A percentile compares a stretch with the other conserved stretches of the same genome.
Conservation (phyloP, 179 eudicot species). For the Beta macrorhiza region DNA sequence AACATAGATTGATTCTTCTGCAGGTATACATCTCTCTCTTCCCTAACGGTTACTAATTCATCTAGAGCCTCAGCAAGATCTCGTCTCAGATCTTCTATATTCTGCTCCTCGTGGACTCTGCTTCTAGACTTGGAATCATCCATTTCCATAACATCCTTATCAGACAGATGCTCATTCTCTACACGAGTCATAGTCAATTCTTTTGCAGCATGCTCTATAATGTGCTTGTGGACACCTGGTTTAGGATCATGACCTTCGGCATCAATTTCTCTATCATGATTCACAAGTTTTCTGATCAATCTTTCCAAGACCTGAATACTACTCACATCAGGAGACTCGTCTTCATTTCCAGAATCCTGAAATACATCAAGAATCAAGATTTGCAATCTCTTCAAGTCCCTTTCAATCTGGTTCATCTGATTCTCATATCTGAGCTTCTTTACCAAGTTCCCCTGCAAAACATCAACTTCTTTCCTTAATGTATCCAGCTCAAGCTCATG, state of each 20-base stretch:
- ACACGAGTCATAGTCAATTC: conserved; percentile 18
- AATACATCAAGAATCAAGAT: conserved; percentile 51
- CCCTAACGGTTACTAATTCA: conserved; percentile 51
- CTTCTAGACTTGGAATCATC: conserved; percentile 33
- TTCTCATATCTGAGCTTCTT: conserved; percentile 46
- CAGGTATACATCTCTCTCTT: conserved; percentile 53
- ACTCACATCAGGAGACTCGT: conserved; percentile 36
- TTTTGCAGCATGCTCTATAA: conserved; percentile 22
- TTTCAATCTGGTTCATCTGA: conserved; percentile 45
- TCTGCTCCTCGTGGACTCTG: conserved; percentile 37
- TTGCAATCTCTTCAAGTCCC: conserved; percentile 57
- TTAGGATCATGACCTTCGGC: conserved; percentile 23
- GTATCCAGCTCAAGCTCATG: conserved; percentile 44
- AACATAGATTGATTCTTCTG: conserved; percentile 51
- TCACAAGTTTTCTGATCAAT: conserved; percentile 52
- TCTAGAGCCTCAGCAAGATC: conserved; percentile 56
- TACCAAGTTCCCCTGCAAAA: conserved; percentile 44
- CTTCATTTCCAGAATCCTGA: conserved; percentile 47
- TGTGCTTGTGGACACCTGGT: conserved; percentile 15
- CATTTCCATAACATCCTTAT: conserved; percentile 28
- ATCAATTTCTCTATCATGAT: conserved; percentile 32
- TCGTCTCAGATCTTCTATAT: conserved; percentile 36
- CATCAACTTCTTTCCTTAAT: conserved; percentile 48
- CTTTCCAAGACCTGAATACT: conserved; percentile 51
- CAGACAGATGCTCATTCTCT: conserved; percentile 32